phyloP scores from a whole-genome alignment of 2,329 filamentous ascomycete species.

The Fusarium tricinctum region DNA sequence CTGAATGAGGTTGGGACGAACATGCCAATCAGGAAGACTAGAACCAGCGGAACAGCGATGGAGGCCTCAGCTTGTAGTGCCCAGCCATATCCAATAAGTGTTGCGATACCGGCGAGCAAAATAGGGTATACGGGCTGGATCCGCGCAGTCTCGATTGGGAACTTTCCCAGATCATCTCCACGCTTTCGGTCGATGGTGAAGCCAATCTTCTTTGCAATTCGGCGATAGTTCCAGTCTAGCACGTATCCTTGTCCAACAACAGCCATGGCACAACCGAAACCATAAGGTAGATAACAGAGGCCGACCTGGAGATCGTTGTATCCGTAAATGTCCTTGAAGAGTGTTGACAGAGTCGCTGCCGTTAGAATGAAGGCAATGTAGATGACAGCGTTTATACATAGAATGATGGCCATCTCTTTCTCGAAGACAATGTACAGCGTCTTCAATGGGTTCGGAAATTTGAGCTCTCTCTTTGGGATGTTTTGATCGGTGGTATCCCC shows the following conservation, averaged over 20 bases:
- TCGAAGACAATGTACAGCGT: conserved; percentile 68
- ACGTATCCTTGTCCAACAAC: conserved; percentile 69
- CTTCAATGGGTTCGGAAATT: conserved; percentile 70
- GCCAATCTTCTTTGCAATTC: conserved; percentile 72
- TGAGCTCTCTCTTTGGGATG: conserved; percentile 58
- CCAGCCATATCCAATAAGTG: conserved; percentile 71
- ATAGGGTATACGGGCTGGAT: conserved; percentile 68
- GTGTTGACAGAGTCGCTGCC: conserved; percentile 66
- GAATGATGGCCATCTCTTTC: conserved; percentile 69
- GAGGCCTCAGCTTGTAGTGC: conserved; percentile 64
- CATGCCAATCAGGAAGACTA: conserved; percentile 70
- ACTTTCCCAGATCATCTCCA: conserved; percentile 64
- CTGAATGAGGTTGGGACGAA: conserved; percentile 73
- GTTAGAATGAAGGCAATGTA: conserved; percentile 70
- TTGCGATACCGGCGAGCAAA: conserved; percentile 66
- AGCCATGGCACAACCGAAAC: conserved; percentile 63
- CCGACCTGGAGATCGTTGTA: conserved; percentile 66
- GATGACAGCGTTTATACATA: conserved; percentile 66
- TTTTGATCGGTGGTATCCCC: conserved; percentile 54
- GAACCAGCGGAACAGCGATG: conserved; percentile 67
- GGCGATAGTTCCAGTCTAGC: conserved; percentile 77
- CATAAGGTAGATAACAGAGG: conserved; percentile 69
- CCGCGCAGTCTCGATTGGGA: conserved; percentile 69
- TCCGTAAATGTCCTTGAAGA: conserved; percentile 66
- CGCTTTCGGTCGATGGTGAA: conserved; percentile 72